These are phyloP conservation scores for Borealophlyctis nickersoniae DNA, from an alignment of 192 early-diverging fungal genomes.

Conservation along the genomic window DNA sequence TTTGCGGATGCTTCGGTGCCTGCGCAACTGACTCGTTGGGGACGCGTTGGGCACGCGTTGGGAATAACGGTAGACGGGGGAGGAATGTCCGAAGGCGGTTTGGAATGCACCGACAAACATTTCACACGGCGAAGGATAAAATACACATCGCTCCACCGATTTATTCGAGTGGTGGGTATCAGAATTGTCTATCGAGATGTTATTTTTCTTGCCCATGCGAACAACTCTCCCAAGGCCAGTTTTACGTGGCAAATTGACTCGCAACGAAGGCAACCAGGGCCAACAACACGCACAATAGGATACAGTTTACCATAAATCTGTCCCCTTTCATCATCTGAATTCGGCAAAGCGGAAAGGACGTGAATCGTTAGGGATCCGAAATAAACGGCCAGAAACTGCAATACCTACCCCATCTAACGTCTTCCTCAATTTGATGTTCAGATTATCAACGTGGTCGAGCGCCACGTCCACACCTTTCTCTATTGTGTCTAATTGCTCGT, in stretches of 20 bases:
- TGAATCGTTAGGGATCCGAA: background rate
- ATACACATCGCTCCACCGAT: too few species aligned
- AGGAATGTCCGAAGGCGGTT: too few species aligned
- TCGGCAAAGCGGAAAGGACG: slow-evolving; percentile 6
- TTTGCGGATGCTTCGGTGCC: too few species aligned
- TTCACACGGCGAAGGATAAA: too few species aligned
- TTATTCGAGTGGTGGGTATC: too few species aligned
- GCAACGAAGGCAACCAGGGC: slow-evolving; percentile 57
- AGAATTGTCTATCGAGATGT: too few species aligned
- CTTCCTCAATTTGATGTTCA: slow-evolving; percentile 57
- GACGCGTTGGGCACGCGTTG: too few species aligned
- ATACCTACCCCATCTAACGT: slow-evolving; percentile 50
- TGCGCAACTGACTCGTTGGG: too few species aligned
- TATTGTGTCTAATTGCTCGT: slow-evolving; percentile 51
- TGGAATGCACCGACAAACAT: too few species aligned
- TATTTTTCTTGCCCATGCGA: too few species aligned
- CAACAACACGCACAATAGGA: slow-evolving; percentile 55
- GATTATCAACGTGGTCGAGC: slow-evolving; percentile 55
- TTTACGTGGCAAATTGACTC: slow-evolving; percentile 26
- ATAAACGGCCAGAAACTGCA: slow-evolving; percentile 1
- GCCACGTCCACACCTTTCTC: slow-evolving; percentile 54
- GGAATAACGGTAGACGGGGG: too few species aligned
- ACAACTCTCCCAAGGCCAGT: background rate
- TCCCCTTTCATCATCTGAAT: slow-evolving; percentile 62
- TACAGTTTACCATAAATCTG: slow-evolving; percentile 60